Evolutionary conservation across 1,284 basidiomycete genomes (phyloP), one percentile per base, ranked within the genome.

Genomic region (Golubevia sp.): DNA sequence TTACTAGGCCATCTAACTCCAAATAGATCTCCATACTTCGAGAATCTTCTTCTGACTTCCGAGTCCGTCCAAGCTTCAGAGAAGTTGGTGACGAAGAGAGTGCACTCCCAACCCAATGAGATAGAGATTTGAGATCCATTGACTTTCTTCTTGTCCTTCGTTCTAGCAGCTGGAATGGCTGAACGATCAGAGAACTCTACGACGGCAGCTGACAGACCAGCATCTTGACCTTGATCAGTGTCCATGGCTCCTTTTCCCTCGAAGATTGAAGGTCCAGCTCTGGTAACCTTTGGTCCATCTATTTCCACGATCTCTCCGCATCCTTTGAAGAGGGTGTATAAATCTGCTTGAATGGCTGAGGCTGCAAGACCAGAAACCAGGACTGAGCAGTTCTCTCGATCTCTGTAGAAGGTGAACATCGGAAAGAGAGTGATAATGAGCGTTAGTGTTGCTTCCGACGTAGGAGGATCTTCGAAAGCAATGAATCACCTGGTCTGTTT

Each of bases 21-120:
- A 54, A 81, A 82, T 48, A 83, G 60, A 0, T 63, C 25, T 0
- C 81, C 81, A 56, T 71, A 74, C 11, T 51, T 44, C 2, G 62
- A 60, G 55, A 83, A 83, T 0, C 60, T 54, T 6, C 26, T 44
- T 7, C 76, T 70, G 8, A 82, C 54, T 3, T 63, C 57, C 24
- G 56, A 58, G 48, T 79, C 74, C 8, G 69, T 61, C 57, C 67
- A 68, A 23, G 64, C 67, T 25, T 75, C 75, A 4, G 79, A 70
- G 58, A 83, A 83, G 55, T 83, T 83, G 20, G 81, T 83, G n/a
- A 83, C 77, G 53, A 78, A 83, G 20, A 83, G 66, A 26, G 81
- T 83, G 61, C 79, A 82, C 23, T 74, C 66, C 63, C 73, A 78
- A 11, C 79, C 77, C 30, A 76, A 64, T 26, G 56, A 23, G 4